Evolutionary conservation across 345 rosid species (phyloP), one percentile per base, ranked within the genome.

Genomic region (Boechera retrofracta): DNA sequence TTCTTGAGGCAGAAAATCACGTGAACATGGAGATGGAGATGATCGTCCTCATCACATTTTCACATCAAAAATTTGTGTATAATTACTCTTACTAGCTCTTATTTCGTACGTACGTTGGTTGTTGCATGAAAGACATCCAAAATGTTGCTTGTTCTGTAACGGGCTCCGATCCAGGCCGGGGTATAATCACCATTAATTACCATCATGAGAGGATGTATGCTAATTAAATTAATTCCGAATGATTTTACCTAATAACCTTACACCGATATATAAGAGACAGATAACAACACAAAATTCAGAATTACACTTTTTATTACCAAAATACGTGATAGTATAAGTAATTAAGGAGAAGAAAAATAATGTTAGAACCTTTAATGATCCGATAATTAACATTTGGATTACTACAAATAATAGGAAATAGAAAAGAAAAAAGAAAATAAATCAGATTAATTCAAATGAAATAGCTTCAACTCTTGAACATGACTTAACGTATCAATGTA

Each of bases 401-500:
- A 24, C 2, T 53, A 10, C 32, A 55, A 29, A 12, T 13, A 0
- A 29, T 29, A 55, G 36, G 36, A 53, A 53, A 26, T 10, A 53
- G 3, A 52, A 24, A 52, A 42, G n/a, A 42, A 42, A 1, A 42
- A 42, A 39, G 10, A 13, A 2, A 48, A 48, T 0, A 16, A 16
- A 16, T 36, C 15, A 36, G n/a, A 62, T 21, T 21, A 21, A 21
- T 6, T 16, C 3, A 48, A 48, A 45, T 31, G 55, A 31, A 65
- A 65, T 67, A 24, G 24, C 4, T 73, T 64, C 42, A 61, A 38
- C 26, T 16, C 36, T 68, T 68, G 44, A 76, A 59, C 36, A 48
- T 24, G 51, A 59, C 69, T 68, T 28, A 76, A 76, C 68, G 63
- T 51, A 69, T 69, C 31, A 67, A 51, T 47, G 56, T 33, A 60